phyloP scores from a whole-genome alignment of 257 asterid species.

The Solanum ossicruentum region DNA sequence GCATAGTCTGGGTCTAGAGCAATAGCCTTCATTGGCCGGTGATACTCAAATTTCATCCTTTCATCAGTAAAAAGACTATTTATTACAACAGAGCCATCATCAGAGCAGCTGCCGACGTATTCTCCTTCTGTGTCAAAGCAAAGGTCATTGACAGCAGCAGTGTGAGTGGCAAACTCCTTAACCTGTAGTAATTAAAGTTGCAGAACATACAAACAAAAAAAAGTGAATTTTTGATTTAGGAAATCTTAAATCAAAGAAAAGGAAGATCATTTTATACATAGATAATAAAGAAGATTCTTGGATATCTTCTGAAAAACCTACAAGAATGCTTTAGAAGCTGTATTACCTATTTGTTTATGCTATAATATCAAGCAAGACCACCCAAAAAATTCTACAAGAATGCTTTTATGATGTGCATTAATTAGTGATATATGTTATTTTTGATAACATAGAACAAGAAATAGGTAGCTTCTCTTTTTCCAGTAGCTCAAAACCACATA shows the following conservation, averaged over 20 bases:
- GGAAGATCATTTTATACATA: neutral
- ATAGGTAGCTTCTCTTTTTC: neutral
- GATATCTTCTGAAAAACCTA: neutral
- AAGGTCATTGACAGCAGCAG: slow-evolving; percentile 91
- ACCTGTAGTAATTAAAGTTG: slow-evolving; percentile 37
- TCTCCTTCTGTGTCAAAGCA: slow-evolving; percentile 94
- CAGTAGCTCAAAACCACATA: neutral
- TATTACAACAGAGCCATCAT: slow-evolving; percentile 93
- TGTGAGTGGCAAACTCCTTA: slow-evolving; percentile 75
- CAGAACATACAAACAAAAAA: neutral
- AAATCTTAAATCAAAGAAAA: neutral
- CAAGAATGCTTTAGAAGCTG: neutral
- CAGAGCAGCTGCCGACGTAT: slow-evolving; percentile 98
- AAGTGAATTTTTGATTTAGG: neutral
- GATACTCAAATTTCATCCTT: slow-evolving; percentile 86
- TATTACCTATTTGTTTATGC: neutral
- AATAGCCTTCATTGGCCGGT: slow-evolving; percentile 94
- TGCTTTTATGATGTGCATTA: too few relatives aligned
- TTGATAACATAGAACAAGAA: neutral
- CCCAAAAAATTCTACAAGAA: too few relatives aligned
- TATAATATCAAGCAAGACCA: neutral
- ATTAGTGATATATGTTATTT: neutral
- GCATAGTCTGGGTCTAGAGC: slow-evolving; percentile 94
- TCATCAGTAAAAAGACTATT: slow-evolving; percentile 88
- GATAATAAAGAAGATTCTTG: neutral